phyloP scores from a whole-genome alignment of 345 rosid species.

The Moricandia moricandioides region DNA sequence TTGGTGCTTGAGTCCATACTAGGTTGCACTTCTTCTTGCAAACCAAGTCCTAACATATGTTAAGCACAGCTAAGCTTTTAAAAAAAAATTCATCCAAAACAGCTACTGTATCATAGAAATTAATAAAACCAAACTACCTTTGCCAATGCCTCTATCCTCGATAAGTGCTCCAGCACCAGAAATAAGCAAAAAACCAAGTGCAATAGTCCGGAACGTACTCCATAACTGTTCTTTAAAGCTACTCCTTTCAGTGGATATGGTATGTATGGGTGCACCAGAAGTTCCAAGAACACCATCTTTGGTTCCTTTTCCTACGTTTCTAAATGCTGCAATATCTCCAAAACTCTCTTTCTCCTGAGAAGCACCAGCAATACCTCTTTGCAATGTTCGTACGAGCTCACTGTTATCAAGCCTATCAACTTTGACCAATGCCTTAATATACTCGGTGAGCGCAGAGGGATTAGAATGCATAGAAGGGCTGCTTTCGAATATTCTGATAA shows the following conservation, averaged over 20 bases:
- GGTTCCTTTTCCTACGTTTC: slow-evolving; percentile 63
- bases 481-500: slow-evolving; percentile 78
- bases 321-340: slow-evolving; percentile 63
- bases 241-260: slow-evolving; percentile 75
- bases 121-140: slow-evolving; percentile 52
- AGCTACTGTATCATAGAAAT: not conserved
- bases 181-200: slow-evolving; percentile 71
- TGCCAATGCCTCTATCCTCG: slow-evolving; percentile 86
- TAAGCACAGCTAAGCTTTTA: not conserved
- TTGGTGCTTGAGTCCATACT: slow-evolving; percentile 89
- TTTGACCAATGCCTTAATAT: slow-evolving; percentile 84
- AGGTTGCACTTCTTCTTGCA: slow-evolving; percentile 94
- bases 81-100: not conserved
- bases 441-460: slow-evolving; percentile 68
- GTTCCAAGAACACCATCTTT: slow-evolving; percentile 81
- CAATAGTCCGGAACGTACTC: slow-evolving; percentile 79
- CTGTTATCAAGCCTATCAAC: slow-evolving; percentile 85
- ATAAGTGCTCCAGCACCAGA: slow-evolving; percentile 92
- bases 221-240: slow-evolving; percentile 88
- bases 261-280: slow-evolving; percentile 80
- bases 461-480: slow-evolving; percentile 69
- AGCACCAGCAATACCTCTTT: slow-evolving; percentile 70
- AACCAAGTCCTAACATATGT: slow-evolving; percentile 65
- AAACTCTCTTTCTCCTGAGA: slow-evolving; percentile 55
- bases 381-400: slow-evolving; percentile 74